A percentile compares a stretch with the other conserved stretches of the same genome.
These are phyloP conservation scores for Hyaloscypha variabilis DNA, from an alignment of 495 filamentous ascomycete genomes.

Conservation along the genomic window DNA sequence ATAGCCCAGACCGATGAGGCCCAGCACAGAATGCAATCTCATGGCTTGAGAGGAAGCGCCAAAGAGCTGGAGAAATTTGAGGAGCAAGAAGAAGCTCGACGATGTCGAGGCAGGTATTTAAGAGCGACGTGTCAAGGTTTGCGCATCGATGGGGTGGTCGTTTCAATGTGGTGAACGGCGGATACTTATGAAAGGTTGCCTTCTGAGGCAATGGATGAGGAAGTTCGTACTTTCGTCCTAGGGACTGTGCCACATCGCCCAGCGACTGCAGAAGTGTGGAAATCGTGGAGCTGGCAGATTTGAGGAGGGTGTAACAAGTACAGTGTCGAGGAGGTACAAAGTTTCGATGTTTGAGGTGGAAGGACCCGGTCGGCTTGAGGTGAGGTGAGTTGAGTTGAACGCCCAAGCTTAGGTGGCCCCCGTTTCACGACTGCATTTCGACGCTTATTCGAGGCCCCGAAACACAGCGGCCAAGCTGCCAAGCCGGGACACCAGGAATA, in stretches of 20 bases:
- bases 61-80: not conserved
- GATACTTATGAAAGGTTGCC: not conserved
- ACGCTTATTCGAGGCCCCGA: not conserved
- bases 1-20: constrained; percentile 43
- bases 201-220: not conserved
- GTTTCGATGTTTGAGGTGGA: not conserved
- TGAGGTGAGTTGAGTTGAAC: no score
- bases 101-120: constrained; percentile 8
- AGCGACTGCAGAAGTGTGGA: not conserved
- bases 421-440: not conserved
- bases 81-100: not conserved
- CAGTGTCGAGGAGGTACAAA: not conserved
- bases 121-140: constrained; percentile 5
- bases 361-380: not conserved
- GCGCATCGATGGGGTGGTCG: constrained; percentile 23
- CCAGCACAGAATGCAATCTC: constrained; percentile 29
- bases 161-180: constrained; percentile 9
- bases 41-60: constrained; percentile 1
- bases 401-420: not conserved
- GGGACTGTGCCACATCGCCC: not conserved
- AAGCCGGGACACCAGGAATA: not conserved
- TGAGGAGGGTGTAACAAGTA: not conserved
- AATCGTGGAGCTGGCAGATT: not conserved
- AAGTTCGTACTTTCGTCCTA: not conserved
- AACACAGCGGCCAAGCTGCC: not conserved